Percentiles rank a stretch among this genome's conserved stretches.
Evolutionary conservation across 805 yeast genomes (phyloP).

Genomic region (Lipomyces lipofer): DNA sequence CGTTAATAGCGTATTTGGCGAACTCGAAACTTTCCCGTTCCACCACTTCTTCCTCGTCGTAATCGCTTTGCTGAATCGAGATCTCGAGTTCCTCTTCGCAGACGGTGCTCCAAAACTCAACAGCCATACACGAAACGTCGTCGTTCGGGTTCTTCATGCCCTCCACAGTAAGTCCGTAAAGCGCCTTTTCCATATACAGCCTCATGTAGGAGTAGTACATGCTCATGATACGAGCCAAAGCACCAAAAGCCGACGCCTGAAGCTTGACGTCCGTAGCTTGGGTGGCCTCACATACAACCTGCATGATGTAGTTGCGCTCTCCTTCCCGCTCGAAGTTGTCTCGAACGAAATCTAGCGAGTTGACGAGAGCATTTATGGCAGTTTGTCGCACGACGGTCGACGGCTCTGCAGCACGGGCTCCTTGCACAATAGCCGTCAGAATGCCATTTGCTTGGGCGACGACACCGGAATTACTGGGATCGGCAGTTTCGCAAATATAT

Average conservation of each 20-base stretch:
- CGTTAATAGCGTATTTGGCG: conserved; percentile 78
- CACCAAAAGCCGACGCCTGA: conserved; percentile 94
- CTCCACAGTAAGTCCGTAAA: conserved; percentile 81
- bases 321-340: conserved; percentile 88
- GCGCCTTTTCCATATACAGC: conserved; percentile 95
- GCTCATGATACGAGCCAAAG: conserved; percentile 87
- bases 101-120: conserved; percentile 99
- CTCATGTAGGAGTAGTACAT: conserved; percentile 87
- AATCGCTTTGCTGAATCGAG: conserved; percentile 50
- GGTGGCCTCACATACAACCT: conserved; percentile 98
- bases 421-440: conserved; percentile 93
- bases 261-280: conserved; percentile 78
- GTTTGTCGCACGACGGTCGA: conserved; percentile 75
- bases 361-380: conserved; percentile 87
- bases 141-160: conserved; percentile 89
- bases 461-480: conserved; percentile 74
- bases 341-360: conserved; percentile 85
- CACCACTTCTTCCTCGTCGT: conserved; percentile 43
- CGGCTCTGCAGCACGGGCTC: conserved; percentile 83
- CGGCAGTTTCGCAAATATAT: conserved; percentile 92
- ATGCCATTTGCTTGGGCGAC: conserved; percentile 87
- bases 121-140: conserved; percentile 95
- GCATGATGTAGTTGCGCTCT: conserved; percentile 96
- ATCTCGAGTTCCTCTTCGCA: conserved; percentile 94
- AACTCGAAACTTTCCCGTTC: conserved; percentile 69